Percentiles rank a stretch among this genome's conserved stretches.
Conservation (phyloP, 1,284 basidiomycete species). For the Irpex sp. region DNA sequence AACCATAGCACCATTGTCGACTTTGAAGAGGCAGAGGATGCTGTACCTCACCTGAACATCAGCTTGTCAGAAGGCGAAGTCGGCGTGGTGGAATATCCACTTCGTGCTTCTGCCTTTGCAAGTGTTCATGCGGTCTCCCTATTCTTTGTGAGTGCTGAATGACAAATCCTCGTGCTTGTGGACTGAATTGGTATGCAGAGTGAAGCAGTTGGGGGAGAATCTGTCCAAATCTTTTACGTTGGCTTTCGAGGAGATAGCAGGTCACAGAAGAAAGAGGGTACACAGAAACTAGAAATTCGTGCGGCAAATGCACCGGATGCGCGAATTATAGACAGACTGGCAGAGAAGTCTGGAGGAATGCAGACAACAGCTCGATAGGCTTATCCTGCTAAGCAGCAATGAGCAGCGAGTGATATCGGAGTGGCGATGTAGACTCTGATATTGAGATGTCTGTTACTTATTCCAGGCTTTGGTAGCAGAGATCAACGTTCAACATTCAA, state of each 20-base stretch:
- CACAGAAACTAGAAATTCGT: constrained; percentile 63
- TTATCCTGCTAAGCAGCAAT: neutral
- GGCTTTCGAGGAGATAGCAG: constrained; percentile 78
- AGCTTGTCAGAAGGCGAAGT: constrained; percentile 66
- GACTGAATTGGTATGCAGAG: constrained; percentile 38
- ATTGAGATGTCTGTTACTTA: too few relatives aligned
- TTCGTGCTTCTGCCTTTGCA: constrained; percentile 70
- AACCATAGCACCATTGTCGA: constrained; percentile 73
- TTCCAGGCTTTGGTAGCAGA: too few relatives aligned
- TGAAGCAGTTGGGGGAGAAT: constrained; percentile 60
- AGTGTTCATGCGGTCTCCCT: constrained; percentile 71
- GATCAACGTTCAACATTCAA: too few relatives aligned
- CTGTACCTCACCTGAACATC: constrained; percentile 67
- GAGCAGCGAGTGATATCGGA: neutral
- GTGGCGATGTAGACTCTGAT: neutral
- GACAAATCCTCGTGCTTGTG: constrained; percentile 1
- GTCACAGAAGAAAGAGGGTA: constrained; percentile 53
- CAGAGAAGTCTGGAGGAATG: constrained; percentile 52
- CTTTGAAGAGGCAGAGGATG: constrained; percentile 66
- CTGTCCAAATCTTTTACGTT: constrained; percentile 67
- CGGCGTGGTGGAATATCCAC: constrained; percentile 69
- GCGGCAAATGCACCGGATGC: constrained; percentile 71
- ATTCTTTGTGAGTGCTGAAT: constrained; percentile 62
- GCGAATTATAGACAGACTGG: constrained; percentile 54
- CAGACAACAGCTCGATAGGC: constrained; percentile 37